Evolutionary conservation across 805 yeast genomes (phyloP).

Genomic region (Starmerella sirachaensis): DNA sequence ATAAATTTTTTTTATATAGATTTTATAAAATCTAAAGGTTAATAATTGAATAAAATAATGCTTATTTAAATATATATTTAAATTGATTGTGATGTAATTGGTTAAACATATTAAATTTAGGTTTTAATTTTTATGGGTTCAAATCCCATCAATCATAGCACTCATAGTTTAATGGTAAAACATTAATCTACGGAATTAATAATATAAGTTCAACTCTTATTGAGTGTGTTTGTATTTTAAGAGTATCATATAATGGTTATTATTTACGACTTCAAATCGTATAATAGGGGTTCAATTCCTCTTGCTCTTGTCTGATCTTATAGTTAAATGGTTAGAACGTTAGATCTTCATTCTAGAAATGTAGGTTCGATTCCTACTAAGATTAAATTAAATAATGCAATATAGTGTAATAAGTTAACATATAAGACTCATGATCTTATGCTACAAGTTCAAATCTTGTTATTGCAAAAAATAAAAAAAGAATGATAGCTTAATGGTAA

Average conservation of each 20-base stretch:
- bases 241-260: not conserved
- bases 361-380: conserved; percentile 1
- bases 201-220: conserved; percentile 1
- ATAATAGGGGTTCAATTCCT: not conserved
- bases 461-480: not conserved
- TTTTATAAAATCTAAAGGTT: not conserved
- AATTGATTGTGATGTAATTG: conserved; percentile 1
- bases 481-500: conserved; percentile 1
- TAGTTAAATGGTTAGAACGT: conserved; percentile 1
- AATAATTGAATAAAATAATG: not conserved
- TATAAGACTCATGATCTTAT: conserved; percentile 1
- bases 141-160: conserved; percentile 1
- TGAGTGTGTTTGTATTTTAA: not conserved
- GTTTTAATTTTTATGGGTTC: conserved; percentile 1
- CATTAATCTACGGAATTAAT: conserved; percentile 1
- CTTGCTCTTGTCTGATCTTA: not conserved
- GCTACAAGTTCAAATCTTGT: conserved; percentile 1
- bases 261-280: not conserved
- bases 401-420: conserved; percentile 1
- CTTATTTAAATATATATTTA: not conserved
- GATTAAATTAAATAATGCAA: not conserved
- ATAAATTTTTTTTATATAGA: not conserved
- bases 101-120: not conserved
- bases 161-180: conserved; percentile 1
- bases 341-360: conserved; percentile 1